Conservation (phyloP, 495 filamentous ascomycete species). For the Annulohypoxylon maeteangense region DNA sequence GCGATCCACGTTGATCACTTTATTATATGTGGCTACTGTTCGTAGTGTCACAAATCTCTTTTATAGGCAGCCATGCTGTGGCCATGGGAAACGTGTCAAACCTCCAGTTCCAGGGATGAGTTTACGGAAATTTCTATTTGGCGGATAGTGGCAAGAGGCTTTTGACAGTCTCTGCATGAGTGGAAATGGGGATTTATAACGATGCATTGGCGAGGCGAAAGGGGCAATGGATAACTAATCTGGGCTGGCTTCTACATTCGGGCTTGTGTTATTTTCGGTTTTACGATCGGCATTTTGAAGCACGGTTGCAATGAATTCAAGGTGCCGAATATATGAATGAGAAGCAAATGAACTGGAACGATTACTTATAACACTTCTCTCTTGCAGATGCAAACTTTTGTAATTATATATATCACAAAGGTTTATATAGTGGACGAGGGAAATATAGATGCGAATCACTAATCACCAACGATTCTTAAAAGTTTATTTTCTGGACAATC, state of each 20-base stretch:
- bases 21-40: not conserved
- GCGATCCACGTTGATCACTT: constrained; percentile 1
- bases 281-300: constrained; percentile 15
- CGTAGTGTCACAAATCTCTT: not conserved
- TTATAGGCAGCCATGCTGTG: not conserved
- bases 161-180: not conserved
- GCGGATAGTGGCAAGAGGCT: not conserved
- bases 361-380: constrained; percentile 17
- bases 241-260: not conserved
- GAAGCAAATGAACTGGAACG: constrained; percentile 30
- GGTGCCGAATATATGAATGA: constrained; percentile 34
- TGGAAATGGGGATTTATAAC: constrained; percentile 13
- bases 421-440: constrained; percentile 7
- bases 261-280: constrained; percentile 14
- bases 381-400: not conserved
- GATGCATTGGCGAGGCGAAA: constrained; percentile 44
- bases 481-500: not conserved
- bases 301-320: constrained; percentile 14
- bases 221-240: constrained; percentile 3
- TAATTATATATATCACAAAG: constrained; percentile 29
- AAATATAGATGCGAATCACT: constrained; percentile 2
- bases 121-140: constrained; percentile 8
- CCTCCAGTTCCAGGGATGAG: constrained; percentile 10
- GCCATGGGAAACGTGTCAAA: not conserved
- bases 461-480: not conserved